Conservation (phyloP, 2,329 filamentous ascomycete genomes). For the Fulvia fulva region DNA sequence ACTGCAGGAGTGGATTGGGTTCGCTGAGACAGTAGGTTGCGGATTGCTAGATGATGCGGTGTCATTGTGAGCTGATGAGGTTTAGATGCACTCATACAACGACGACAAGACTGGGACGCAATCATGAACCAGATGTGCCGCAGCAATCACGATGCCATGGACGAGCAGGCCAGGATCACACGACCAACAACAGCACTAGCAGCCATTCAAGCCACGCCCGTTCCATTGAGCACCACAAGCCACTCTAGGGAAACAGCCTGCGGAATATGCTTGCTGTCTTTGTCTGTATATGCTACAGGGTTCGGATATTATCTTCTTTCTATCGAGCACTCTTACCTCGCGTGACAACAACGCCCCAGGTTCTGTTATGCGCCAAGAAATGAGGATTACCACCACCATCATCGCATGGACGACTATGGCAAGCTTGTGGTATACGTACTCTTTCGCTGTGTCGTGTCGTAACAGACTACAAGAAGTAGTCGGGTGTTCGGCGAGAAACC, state of each 20-base stretch:
- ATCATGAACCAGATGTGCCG: constrained; percentile 6
- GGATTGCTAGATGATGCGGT: neutral
- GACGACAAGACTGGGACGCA: neutral
- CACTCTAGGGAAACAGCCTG: neutral
- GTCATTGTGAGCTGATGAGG: neutral
- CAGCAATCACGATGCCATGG: neutral
- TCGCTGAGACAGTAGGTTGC: constrained; percentile 62
- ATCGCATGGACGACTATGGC: neutral
- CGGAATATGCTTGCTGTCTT: neutral
- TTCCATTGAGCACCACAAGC: neutral
- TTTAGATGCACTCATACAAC: constrained; percentile 15
- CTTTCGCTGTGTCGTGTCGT: constrained; percentile 3
- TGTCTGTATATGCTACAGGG: constrained; percentile 9
- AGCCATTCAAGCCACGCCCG: neutral
- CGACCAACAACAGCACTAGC: neutral
- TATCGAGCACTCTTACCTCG: neutral
- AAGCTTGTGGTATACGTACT: constrained; percentile 2
- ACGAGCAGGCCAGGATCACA: neutral
- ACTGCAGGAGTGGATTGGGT: constrained; percentile 73
- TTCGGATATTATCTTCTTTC: constrained; percentile 6
- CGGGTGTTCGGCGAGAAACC: constrained; percentile 90
- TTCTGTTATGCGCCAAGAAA: neutral
- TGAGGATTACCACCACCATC: neutral
- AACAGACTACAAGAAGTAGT: constrained; percentile 88
- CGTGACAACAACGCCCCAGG: neutral